Conservation (phyloP, 1,284 basidiomycete genomes). For the Heliocybe sulcata region DNA sequence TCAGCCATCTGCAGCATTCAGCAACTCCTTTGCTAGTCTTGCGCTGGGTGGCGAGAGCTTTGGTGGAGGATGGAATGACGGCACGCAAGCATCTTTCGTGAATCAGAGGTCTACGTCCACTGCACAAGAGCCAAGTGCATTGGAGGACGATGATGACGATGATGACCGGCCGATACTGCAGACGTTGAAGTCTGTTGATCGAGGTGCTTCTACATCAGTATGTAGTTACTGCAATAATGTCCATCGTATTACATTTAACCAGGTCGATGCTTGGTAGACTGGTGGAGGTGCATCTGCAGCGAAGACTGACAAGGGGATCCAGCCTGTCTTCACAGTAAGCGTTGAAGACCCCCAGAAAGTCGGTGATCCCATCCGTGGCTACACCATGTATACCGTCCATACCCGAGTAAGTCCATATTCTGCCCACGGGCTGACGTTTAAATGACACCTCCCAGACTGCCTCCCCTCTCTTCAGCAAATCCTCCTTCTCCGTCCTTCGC, state of each 20-base stretch:
- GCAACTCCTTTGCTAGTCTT: slow-evolving; percentile 49
- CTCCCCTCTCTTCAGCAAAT: slow-evolving; percentile 75
- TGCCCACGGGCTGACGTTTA: neutral
- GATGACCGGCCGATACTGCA: slow-evolving; percentile 69
- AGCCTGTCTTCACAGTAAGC: slow-evolving; percentile 68
- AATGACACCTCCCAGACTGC: slow-evolving; percentile 51
- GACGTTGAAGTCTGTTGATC: slow-evolving; percentile 29
- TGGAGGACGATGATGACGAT: slow-evolving; percentile 59
- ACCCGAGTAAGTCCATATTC: slow-evolving; percentile 51
- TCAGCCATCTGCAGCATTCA: slow-evolving; percentile 16
- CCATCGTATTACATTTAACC: no score
- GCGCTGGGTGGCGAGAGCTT: slow-evolving; percentile 54
- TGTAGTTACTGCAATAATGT: neutral
- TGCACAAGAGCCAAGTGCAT: slow-evolving; percentile 17
- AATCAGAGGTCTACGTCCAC: slow-evolving; percentile 9
- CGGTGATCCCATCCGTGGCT: slow-evolving; percentile 86
- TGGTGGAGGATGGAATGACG: slow-evolving; percentile 49
- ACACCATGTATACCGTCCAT: slow-evolving; percentile 92
- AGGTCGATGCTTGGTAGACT: no score
- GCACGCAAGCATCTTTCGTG: slow-evolving; percentile 20
- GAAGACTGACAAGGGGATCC: slow-evolving; percentile 11
- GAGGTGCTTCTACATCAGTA: slow-evolving; percentile 20
- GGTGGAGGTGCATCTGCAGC: neutral
- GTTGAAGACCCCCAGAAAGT: slow-evolving; percentile 93
- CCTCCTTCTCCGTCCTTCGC: slow-evolving; percentile 84